Evolutionary conservation across 2,329 filamentous ascomycete genomes (phyloP), one percentile per base, ranked within the genome.

Genomic region (Aureobasidium sp.): DNA sequence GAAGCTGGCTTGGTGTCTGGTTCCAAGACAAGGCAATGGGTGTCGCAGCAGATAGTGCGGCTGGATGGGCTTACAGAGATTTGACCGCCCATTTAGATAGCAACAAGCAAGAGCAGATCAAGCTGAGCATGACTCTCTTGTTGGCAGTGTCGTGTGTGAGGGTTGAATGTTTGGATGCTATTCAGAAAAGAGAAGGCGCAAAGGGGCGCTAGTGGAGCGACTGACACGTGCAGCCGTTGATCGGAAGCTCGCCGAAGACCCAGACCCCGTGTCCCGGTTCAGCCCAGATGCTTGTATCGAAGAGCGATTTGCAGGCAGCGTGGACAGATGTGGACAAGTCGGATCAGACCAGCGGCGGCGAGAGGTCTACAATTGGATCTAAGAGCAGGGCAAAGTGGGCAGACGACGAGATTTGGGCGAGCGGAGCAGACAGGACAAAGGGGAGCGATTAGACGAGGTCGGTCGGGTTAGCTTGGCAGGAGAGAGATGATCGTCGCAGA

Each of bases 401-500:
- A 51, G 29, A 51, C 9, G 17, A 51, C 9, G 11, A 34, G n/a
- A 9, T 17, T 5, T 12, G 22, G 14, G 14, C 22, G 14, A 34
- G 34, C 34, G 34, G 49, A 53, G 49, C 42, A 53, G 49, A 17
- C 22, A 27, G 36, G 22, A 37, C n/a, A 22, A 3, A 29, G 11
- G 51, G 51, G 36, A n/a, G 51, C 37, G 51, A 20, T 34, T 57
- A 45, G 53, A 57, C 53, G 27, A 45, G 36, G 14, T n/a, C n/a
- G 17, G 41, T n/a, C 11, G n/a, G 29, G 1, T 25, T 6, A 17
- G 53, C 53, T 57, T 57, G 53, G 53, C 53, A 55, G 37, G 51
- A 56, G 52, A 22, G 36, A 56, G 53, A 34, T 37, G 51, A 55
- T 41, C 51, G 51, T 39, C 49, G n/a, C 41, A 20, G 41, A 44